Base-by-base conservation (phyloP, 2,329 filamentous ascomycete species). In the Helminthosporium solani region DNA sequence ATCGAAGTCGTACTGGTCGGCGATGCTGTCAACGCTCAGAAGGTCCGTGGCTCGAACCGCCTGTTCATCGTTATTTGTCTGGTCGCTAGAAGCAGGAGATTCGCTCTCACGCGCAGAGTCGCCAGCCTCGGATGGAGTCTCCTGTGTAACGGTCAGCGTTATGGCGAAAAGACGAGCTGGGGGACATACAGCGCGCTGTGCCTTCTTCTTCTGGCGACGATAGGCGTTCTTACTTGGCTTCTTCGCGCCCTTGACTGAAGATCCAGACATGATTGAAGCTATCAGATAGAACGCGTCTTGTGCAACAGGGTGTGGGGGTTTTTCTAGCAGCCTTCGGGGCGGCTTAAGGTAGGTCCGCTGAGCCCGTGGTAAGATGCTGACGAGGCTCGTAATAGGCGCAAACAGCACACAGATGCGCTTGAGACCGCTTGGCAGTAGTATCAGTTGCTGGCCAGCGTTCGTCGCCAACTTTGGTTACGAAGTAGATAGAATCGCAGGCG, bases 191-290 rank as follows among this genome's bases (percentile, higher is more conserved):
- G 82, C 73, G 63, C 84, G 84, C 75, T 95, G 95, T 62, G 90
- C 87, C 84, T 96, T 96, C 82, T 94, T 96, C 78, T 92, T 91
- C 39, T 90, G 88, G 70, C 92, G 85, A 70, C 90, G 83, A 77
- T 91, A 86, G 74, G 95, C 90, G 73, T 96, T 96, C 78, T 96
- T 97, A 70, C 87, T 90, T 77, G 87, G 84, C 76, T 92, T 95
- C 68, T 71, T 70, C 53, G 60, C 62, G 25, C 50, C 47, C 21
- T 62, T 62, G 34, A 49, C 54, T n/a, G 53, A 50, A 44, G 62
- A 55, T 20, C 61, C 62, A 21, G 63, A 59, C 64, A 66, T 67
- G 36, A 34, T 57, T 47, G 46, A 47, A 44, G 45, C 40, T 31
- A 46, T 43, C 46, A 43, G 37, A 40, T 49, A 12, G 33, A 12